phyloP scores from a whole-genome alignment of 495 filamentous ascomycete species.

The Talaromyces adpressus region DNA sequence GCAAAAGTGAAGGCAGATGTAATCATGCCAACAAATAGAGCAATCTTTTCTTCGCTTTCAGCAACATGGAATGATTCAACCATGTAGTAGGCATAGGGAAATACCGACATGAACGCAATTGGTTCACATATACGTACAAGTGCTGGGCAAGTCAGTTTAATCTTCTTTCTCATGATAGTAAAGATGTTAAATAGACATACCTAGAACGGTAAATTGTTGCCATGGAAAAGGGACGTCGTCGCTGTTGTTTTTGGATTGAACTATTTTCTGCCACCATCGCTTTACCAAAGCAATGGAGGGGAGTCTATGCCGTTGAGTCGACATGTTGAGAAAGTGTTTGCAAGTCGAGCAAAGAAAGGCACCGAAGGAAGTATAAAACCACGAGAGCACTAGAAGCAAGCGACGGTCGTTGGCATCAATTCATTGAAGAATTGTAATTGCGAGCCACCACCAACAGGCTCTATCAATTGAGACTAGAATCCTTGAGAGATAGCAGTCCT shows the following conservation, averaged over 20 bases:
- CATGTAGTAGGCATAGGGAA: slow-evolving; percentile 99
- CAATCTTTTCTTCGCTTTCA: slow-evolving; percentile 68
- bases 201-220: slow-evolving; percentile 3
- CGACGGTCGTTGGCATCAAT: background rate
- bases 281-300: background rate
- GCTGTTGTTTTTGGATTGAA: background rate
- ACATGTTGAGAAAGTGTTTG: background rate
- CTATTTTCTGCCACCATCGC: slow-evolving; percentile 1
- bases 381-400: background rate
- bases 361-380: background rate
- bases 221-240: slow-evolving; percentile 4
- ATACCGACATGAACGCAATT: slow-evolving; percentile 99
- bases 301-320: background rate
- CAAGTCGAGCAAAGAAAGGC: background rate
- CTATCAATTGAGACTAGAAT: background rate
- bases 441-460: background rate
- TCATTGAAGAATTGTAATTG: background rate
- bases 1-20: slow-evolving; percentile 95
- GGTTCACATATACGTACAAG: slow-evolving; percentile 95
- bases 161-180: background rate
- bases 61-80: slow-evolving; percentile 85
- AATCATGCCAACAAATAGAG: slow-evolving; percentile 92
- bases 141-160: slow-evolving; percentile 42
- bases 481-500: background rate
- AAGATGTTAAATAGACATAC: background rate